phyloP scores from a whole-genome alignment of 164 flowering plant species.

The Hamamelis virginiana region DNA sequence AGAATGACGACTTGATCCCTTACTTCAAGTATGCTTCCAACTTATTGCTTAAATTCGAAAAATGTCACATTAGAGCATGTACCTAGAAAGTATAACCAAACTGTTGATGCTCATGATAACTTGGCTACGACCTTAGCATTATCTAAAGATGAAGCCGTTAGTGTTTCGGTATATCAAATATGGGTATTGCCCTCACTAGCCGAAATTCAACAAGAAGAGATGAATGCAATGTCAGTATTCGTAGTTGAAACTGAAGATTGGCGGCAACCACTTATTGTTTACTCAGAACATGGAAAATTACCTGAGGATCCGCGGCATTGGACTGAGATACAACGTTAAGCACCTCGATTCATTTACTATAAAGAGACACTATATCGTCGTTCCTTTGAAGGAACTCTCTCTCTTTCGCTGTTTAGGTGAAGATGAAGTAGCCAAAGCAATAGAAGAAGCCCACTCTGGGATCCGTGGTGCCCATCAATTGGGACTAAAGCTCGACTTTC shows the following conservation, averaged over 20 bases:
- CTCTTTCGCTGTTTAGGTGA: no score
- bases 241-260: constrained; percentile 8
- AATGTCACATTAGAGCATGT: not conserved
- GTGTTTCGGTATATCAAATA: not conserved
- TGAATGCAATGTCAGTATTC: not conserved
- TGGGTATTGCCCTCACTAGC: no score
- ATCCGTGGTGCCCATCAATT: no score
- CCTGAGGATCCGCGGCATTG: constrained; percentile 12
- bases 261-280: constrained; percentile 10
- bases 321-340: not conserved
- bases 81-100: not conserved
- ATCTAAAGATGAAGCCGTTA: not conserved
- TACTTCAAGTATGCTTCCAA: not conserved
- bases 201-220: no score
- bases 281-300: constrained; percentile 7
- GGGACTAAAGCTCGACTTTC: no score
- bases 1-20: constrained; percentile 5
- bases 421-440: no score
- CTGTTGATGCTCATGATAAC: not conserved
- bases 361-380: no score
- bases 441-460: no score
- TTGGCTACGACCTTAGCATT: no score
- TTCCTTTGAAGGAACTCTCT: no score
- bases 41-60: not conserved
- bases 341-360: no score